Base-by-base conservation (phyloP, 1,284 basidiomycete genomes). In the Sanguinoderma infundibulare region DNA sequence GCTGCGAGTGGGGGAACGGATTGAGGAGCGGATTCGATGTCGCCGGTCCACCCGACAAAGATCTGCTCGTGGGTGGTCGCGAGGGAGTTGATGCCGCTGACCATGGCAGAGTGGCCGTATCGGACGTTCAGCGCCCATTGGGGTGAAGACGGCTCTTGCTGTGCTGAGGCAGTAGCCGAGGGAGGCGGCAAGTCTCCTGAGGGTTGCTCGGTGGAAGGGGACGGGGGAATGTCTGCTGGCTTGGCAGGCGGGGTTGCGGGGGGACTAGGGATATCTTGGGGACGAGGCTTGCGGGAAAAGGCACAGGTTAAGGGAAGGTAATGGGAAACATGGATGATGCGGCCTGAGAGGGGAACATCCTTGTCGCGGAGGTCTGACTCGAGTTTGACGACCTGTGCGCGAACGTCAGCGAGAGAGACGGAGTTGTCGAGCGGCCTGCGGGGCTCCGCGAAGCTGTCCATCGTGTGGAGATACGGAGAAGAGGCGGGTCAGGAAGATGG, bases 21-120 rank as follows among this genome's bases (percentile, higher is more conserved):
- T 44, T 66, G 69, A 12, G 79, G 72, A 17, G 77, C 73, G 10
- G 78, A 72, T 14, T 84, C 75, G 62, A 98, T 83, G 68, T 98
- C 95, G 40, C 96, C 97, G 0, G 94, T 94, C 92, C 96, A 98
- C 30, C 95, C 97, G 50, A 98, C 85, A 70, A 98, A 87, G 66
- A 98, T 77, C 79, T 99, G 95, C 66, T 95, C 89, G 75, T 97
- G 93, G 0, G 91, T 91, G 14, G 86, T 79, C 12, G 89, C 86
- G 47, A 99, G 85, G 4, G 90, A 92, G 59, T 90, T 87, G 70
- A 98, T 96, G 38, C 98, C 97, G 53, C 91, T 92, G 67, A 97
- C 92, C 91, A 99, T 95, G 8, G 97, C 97, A 5, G 94, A 89
- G 76, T 99, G 97, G 24, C 96, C 97, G 60, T 95, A 90, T 38